A percentile compares a stretch with the other conserved stretches of the same genome.
phyloP scores from a whole-genome alignment of 805 yeast genomes.

The Candida boidinii region DNA sequence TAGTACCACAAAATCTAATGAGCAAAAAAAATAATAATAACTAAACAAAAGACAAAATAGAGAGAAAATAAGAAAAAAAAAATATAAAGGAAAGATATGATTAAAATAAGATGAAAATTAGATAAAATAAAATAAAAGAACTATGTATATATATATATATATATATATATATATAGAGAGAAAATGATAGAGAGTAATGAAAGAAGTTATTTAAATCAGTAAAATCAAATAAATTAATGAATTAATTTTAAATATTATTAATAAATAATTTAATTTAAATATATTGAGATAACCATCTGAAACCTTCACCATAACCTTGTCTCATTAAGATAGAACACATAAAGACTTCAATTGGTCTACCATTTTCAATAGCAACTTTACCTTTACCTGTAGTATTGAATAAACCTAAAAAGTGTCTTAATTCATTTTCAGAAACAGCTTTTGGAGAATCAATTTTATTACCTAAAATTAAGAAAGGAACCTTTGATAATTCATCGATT shows the following conservation, averaged over 20 bases:
- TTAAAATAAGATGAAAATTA: too few species aligned
- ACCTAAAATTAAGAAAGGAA: slow-evolving; percentile 91
- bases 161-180: too few species aligned
- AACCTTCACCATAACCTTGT: slow-evolving; percentile 97
- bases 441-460: slow-evolving; percentile 92
- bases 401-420: slow-evolving; percentile 83
- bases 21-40: too few species aligned
- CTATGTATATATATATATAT: too few species aligned
- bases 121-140: too few species aligned
- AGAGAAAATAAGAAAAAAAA: background rate
- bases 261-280: too few species aligned
- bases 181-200: too few species aligned
- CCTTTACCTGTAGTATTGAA: slow-evolving; percentile 89
- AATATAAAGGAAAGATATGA: background rate
- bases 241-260: too few species aligned
- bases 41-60: too few species aligned
- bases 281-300: slow-evolving; percentile 96
- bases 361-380: slow-evolving; percentile 53
- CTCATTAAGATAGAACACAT: slow-evolving; percentile 99
- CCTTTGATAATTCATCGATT: slow-evolving; percentile 82
- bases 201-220: too few species aligned
- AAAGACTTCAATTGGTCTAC: slow-evolving; percentile 90
- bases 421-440: slow-evolving; percentile 92
- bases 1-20: too few species aligned
- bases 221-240: too few species aligned